These are phyloP conservation scores for Samsoniella hepiali DNA, from an alignment of 2,329 filamentous ascomycete species.

Conservation along the genomic window DNA sequence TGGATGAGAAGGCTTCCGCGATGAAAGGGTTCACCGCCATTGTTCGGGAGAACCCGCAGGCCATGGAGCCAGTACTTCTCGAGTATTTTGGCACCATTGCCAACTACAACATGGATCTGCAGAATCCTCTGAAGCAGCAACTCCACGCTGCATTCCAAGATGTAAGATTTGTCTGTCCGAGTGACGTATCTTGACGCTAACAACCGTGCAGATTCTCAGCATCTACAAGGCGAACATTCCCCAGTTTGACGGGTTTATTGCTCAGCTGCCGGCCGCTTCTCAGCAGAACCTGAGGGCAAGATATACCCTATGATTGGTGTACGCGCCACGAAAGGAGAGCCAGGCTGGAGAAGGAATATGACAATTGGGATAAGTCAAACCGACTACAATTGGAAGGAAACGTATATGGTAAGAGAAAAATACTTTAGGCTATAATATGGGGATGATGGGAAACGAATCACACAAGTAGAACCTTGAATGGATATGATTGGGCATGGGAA, in stretches of 20 bases:
- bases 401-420: conserved; percentile 1
- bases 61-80: conserved; percentile 81
- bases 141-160: conserved; percentile 72
- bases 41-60: conserved; percentile 81
- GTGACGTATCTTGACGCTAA: conserved; percentile 1
- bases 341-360: not conserved
- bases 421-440: conserved; percentile 7
- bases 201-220: conserved; percentile 43
- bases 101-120: conserved; percentile 62
- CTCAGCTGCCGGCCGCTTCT: conserved; percentile 48
- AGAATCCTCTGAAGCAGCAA: conserved; percentile 60
- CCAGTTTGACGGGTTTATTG: conserved; percentile 54
- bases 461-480: not conserved
- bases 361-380: not conserved
- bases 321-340: not conserved
- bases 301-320: conserved; percentile 40
- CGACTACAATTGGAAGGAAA: conserved; percentile 20
- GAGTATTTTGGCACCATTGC: conserved; percentile 85
- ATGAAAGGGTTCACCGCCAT: conserved; percentile 87
- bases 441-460: conserved; percentile 10
- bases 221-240: conserved; percentile 59
- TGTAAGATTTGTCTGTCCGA: conserved; percentile 46
- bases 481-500: conserved; percentile 12
- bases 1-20: conserved; percentile 91
- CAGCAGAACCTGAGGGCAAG: conserved; percentile 46